Evolutionary conservation across 139 green algal species (phyloP), one percentile per base, ranked within the genome.

Genomic region (Mychonastes homosphaera): DNA sequence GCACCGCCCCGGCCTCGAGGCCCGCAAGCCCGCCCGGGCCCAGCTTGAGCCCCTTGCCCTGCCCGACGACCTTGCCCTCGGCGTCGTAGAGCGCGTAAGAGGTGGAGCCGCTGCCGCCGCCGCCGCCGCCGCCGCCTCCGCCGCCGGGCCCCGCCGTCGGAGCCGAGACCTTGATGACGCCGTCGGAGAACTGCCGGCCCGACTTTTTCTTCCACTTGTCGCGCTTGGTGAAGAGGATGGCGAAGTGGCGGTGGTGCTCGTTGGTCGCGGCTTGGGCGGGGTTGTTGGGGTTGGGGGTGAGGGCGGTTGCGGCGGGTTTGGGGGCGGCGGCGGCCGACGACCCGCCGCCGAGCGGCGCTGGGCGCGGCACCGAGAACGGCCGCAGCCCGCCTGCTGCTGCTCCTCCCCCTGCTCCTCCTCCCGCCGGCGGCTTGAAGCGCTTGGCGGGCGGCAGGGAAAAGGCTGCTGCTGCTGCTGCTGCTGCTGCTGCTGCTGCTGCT

Each of bases 21-120:
- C n/a, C n/a, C n/a, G n/a, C n/a, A n/a, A n/a, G n/a, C n/a, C n/a
- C n/a, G 2, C 23, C 57, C 4, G 54, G 34, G 6, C 44, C 51
- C 16, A 64, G 21, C 15, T 63, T 68, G 4, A 59, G 62, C 15
- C 75, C 54, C 39, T 53, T 65, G 2, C 61, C 53, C 33, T 68
- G 63, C 10, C 40, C 61, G 1, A 87, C 55, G 6, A 62, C 19
- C 61, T 86, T 82, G 63, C 78, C 75, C 21, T 81, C 74, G 71
- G 53, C 52, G 43, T 19, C 16, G 21, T 30, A 1, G 47, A 54
- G n/a, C 15, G 19, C 21, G 21, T 1, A 54, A 30, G 19, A 18
- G n/a, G 47, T 26, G n/a, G 19, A 54, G 47, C n/a, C 19, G 19
- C 19, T 54, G 19, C 21, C 19, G 19, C 19, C 19, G 19, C 19